These are phyloP conservation scores for Umbilicaria muhlenbergii DNA, from an alignment of 495 filamentous ascomycete species.

Conservation along the genomic window DNA sequence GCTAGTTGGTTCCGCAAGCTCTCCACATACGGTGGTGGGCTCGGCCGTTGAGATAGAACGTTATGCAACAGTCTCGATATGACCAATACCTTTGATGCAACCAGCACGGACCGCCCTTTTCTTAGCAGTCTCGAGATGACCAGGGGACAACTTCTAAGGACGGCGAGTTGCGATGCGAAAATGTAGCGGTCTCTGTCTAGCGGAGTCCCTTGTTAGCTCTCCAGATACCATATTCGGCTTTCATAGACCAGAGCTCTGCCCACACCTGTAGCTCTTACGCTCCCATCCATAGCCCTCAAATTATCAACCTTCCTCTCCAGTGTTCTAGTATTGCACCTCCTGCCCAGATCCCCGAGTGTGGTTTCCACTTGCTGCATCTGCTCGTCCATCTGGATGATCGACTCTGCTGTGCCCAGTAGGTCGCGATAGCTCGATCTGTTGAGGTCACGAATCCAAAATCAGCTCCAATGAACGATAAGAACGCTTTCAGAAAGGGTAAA, in stretches of 20 bases:
- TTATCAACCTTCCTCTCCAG: slow-evolving; percentile 54
- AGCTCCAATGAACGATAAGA: not conserved
- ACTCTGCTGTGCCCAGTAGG: slow-evolving; percentile 80
- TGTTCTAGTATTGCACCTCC: slow-evolving; percentile 57
- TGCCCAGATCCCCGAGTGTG: slow-evolving; percentile 53
- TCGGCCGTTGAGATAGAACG: slow-evolving; percentile 37
- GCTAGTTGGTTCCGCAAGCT: slow-evolving; percentile 45
- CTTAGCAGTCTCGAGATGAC: slow-evolving; percentile 41
- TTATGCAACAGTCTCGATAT: slow-evolving; percentile 57
- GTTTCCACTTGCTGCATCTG: slow-evolving; percentile 62
- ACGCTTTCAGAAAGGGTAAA: no score
- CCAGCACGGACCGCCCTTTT: slow-evolving; percentile 39
- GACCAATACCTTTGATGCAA: slow-evolving; percentile 70
- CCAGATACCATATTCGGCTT: not conserved
- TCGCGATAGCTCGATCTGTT: slow-evolving; percentile 74
- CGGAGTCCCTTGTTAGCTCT: slow-evolving; percentile 4
- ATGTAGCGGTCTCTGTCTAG: slow-evolving; percentile 36
- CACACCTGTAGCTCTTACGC: slow-evolving; percentile 30
- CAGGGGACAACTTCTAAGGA: slow-evolving; percentile 43
- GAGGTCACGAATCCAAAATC: not conserved
- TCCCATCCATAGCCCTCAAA: slow-evolving; percentile 39
- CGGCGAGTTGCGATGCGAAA: slow-evolving; percentile 43
- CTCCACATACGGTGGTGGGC: slow-evolving; percentile 39
- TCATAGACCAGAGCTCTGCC: not conserved
- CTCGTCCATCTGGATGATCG: slow-evolving; percentile 74